Base-by-base conservation (phyloP, 148 eudicot genomes). In the Fagopyrum tataricum region DNA sequence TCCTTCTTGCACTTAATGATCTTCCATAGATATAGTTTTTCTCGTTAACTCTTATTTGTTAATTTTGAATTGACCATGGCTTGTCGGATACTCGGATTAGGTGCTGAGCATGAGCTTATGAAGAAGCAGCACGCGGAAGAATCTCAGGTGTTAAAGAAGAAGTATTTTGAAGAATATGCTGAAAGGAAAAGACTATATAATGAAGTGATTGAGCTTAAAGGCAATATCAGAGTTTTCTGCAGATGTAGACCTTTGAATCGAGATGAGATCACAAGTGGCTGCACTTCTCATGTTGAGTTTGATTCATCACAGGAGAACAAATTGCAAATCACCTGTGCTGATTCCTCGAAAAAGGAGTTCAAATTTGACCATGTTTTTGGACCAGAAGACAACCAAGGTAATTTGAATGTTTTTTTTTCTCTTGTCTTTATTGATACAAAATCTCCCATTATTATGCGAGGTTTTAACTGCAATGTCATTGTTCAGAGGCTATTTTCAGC, bases 151-250 rank as follows among this genome's bases (percentile, higher is more conserved):
- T 13, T 91, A 71, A 91, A 84, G 77, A 87, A 87, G 78, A 90
- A 87, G 76, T 93, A 83, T 75, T 70, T 89, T 17, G 86, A 89
- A 74, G 97, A 89, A 68, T 91, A 79, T 64, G 73, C 81, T 46
- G 91, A 90, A 72, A 84, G 97, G 75, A 95, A 87, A 76, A 85
- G 90, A 78, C 91, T 95, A 13, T 91, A 91, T 81, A 95, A 95
- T 80, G 92, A 95, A 88, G 91, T 90, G 74, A 95, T 95, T 72
- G 98, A 95, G 85, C 97, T 95, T 21, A 95, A 91, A 82, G 97
- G 98, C 43, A 95, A 95, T 78, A 95, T 95, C 51, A 85, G 96
- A 82, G 98, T 95, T 72, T 95, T 91, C 67, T 91, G 98, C 74
- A 84, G 97, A 79, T 91, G 97, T 77, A 90, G 96, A 74, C 98